Conservation (phyloP, 352 stramenopile genomes). For the Pythium myriotylum region DNA sequence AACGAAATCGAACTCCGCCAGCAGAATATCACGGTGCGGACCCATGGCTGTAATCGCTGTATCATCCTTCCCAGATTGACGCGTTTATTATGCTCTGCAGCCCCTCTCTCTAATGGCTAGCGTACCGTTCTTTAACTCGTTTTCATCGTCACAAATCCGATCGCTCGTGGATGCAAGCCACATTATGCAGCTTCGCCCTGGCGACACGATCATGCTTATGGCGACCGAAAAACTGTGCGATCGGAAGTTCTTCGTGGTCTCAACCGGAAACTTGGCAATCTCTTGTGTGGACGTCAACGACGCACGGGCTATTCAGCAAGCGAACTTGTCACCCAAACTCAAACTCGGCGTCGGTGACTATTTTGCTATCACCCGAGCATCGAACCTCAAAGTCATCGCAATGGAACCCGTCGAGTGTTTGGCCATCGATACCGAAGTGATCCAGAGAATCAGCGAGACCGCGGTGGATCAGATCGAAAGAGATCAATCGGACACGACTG, state of each 20-base stretch:
- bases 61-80: not conserved
- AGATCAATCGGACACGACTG: conserved; percentile 40
- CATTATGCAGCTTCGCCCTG: conserved; percentile 46
- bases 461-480: conserved; percentile 35
- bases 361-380: conserved; percentile 43
- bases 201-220: conserved; percentile 47
- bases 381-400: conserved; percentile 63
- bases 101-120: conserved; percentile 74
- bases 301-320: conserved; percentile 47
- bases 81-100: conserved; percentile 24
- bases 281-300: conserved; percentile 36
- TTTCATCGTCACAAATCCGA: conserved; percentile 60
- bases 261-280: conserved; percentile 56
- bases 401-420: conserved; percentile 73
- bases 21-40: conserved; percentile 69
- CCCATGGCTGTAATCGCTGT: not conserved
- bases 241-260: conserved; percentile 66
- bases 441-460: conserved; percentile 11
- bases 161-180: conserved; percentile 48
- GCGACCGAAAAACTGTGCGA: conserved; percentile 23
- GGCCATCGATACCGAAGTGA: conserved; percentile 51
- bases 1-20: conserved; percentile 81
- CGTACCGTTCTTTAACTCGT: conserved; percentile 73
- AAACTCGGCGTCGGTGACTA: conserved; percentile 76
- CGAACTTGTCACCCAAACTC: conserved; percentile 52